Conservation (phyloP, 2,329 filamentous ascomycete species). For the Colletotrichum falcatum region DNA sequence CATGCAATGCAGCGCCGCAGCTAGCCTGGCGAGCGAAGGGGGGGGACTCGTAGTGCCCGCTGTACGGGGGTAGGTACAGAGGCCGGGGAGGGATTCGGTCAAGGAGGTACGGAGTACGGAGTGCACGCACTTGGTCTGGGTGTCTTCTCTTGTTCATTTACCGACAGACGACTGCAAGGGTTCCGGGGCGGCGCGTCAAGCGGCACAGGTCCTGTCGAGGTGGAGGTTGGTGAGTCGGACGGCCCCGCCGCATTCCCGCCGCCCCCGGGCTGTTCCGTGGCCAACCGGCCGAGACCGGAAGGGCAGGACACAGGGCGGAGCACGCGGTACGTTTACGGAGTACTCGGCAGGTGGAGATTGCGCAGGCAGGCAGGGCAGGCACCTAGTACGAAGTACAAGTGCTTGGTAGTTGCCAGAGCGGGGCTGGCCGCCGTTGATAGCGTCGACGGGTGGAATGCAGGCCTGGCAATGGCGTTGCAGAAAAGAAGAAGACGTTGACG, state of each 20-base stretch:
- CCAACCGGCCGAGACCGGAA: conserved; percentile 10
- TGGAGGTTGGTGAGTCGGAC: conserved; percentile 6
- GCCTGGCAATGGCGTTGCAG: conserved; percentile 6
- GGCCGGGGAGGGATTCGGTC: too few species aligned
- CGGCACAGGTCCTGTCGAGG: conserved; percentile 5
- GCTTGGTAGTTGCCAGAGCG: not conserved
- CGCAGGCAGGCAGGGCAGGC: too few species aligned
- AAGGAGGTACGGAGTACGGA: too few species aligned
- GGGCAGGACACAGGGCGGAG: not conserved
- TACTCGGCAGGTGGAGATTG: too few species aligned
- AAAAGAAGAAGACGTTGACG: conserved; percentile 13
- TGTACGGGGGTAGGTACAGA: too few species aligned
- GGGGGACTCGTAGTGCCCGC: not conserved
- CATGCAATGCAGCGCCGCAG: not conserved
- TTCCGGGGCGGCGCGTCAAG: conserved; percentile 6
- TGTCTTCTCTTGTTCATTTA: not conserved
- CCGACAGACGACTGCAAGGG: conserved; percentile 19
- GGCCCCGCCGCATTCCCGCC: not conserved
- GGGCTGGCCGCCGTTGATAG: conserved; percentile 23
- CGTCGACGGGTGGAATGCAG: conserved; percentile 22
- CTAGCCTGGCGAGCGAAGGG: not conserved
- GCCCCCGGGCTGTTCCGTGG: not conserved
- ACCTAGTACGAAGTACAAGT: too few species aligned
- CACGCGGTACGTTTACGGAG: too few species aligned
- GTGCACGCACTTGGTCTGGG: conserved; percentile 5